phyloP scores from a whole-genome alignment of 176 grass and related monocot species.

The Ensete glaucum region DNA sequence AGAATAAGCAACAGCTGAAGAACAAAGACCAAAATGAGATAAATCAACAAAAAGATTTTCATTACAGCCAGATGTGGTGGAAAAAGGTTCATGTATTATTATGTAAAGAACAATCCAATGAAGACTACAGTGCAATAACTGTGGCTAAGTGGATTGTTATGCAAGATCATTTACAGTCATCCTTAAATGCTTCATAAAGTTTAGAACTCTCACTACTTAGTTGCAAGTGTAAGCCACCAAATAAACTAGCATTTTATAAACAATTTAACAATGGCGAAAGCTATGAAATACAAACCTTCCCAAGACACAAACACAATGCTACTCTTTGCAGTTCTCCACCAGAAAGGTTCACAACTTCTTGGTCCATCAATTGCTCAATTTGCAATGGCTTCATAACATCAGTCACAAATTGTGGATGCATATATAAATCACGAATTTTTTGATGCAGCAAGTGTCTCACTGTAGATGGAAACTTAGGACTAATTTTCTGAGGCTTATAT shows the following conservation, averaged over 20 bases:
- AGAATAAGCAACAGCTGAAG: no score
- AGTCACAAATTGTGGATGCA: conserved; percentile 72
- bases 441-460: conserved; percentile 82
- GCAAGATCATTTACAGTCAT: no score
- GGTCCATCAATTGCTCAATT: conserved; percentile 92
- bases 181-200: no score
- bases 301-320: conserved; percentile 83
- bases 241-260: neutral
- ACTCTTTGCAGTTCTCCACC: conserved; percentile 97
- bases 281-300: conserved; percentile 51
- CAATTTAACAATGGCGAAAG: neutral
- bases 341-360: conserved; percentile 87
- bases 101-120: no score
- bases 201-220: no score
- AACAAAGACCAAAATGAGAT: neutral
- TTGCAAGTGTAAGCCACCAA: neutral
- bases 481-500: conserved; percentile 90
- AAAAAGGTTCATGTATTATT: no score
- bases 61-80: neutral
- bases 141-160: no score
- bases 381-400: conserved; percentile 98
- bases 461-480: conserved; percentile 60
- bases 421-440: conserved; percentile 82
- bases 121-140: no score
- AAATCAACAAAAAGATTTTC: neutral